Conservation (phyloP, 495 filamentous ascomycete species). For the Aspergillus biplanus region DNA sequence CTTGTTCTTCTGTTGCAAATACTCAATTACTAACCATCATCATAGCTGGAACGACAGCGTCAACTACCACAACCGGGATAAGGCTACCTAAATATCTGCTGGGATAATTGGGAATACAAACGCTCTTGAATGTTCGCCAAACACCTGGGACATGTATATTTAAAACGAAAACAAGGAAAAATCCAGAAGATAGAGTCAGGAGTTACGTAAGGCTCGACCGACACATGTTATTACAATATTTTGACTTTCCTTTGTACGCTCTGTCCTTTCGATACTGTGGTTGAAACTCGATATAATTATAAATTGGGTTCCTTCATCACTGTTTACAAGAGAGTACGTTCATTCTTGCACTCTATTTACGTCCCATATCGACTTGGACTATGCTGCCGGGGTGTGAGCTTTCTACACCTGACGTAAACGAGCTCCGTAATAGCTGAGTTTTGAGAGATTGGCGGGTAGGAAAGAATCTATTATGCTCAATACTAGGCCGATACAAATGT, state of each 20-base stretch:
- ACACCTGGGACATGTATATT: constrained; percentile 27
- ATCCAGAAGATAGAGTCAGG: constrained; percentile 28
- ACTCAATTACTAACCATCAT: constrained; percentile 28
- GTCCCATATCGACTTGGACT: too few relatives aligned
- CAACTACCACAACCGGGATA: constrained; percentile 96
- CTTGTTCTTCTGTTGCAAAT: not conserved
- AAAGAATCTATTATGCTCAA: too few relatives aligned
- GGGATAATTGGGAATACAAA: constrained; percentile 8
- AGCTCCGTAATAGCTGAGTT: too few relatives aligned
- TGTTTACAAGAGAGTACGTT: too few relatives aligned
- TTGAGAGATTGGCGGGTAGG: too few relatives aligned
- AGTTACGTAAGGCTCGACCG: constrained; percentile 1
- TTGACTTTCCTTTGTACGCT: constrained; percentile 32
- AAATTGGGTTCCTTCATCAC: too few relatives aligned
- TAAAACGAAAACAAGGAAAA: constrained; percentile 17
- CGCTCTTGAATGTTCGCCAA: constrained; percentile 2
- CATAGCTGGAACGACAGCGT: constrained; percentile 88
- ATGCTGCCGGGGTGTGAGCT: too few relatives aligned
- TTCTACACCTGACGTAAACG: too few relatives aligned
- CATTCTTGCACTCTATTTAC: too few relatives aligned
- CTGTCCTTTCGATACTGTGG: constrained; percentile 6
- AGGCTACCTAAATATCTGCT: constrained; percentile 54
- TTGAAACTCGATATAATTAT: not conserved
- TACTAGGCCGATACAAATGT: too few relatives aligned
- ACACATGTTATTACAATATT: constrained; percentile 31